Base-by-base conservation (phyloP, 768 basidiomycete species). In the Xanthoconium stramineum region DNA sequence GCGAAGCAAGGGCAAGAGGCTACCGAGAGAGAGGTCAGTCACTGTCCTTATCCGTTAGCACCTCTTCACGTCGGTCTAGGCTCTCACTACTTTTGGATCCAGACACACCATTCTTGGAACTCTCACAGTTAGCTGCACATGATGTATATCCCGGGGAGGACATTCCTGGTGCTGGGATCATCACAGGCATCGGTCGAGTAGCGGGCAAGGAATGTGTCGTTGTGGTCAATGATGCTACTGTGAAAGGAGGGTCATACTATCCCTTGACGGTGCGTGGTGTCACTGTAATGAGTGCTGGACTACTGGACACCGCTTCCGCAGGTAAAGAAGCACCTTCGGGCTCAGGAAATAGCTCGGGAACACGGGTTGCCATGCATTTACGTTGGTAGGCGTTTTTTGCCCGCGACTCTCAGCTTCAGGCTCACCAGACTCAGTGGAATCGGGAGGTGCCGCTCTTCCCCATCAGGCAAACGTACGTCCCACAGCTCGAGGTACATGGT, bases 311-410 rank as follows among this genome's bases (percentile, higher is more conserved):
- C 36, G 46, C 50, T 59, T 32, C 36, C 35, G 10, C 53, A 88
- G 83, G 89, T 98, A 63, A 98, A 97, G 83, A 98, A 98, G 69
- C 94, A 98, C 63, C 73, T 98, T 28, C 83, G 94, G 19, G 95
- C 94, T 0, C 94, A 98, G 68, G 92, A 97, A 69, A 86, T 98
- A 58, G 94, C 94, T n/a, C 77, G 85, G 56, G 93, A 96, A 74
- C 89, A 96, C 67, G 81, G 85, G 5, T 73, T 97, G 33, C 94
- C 94, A 11, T 96, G 94, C 69, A 83, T 98, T 40, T 98, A 98
- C 72, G 79, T 96, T 56, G 94, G 93, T 94, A 67, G 24, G 86
- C 67, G 43, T 51, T 14, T 8, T 28, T 28, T 14, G 24, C 52
- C 36, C 15, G 20, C n/a, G 24, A 28, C 37, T 15, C 39, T 38